Conservation (phyloP, 148 eudicot species). For the Gaultheria prostrata region DNA sequence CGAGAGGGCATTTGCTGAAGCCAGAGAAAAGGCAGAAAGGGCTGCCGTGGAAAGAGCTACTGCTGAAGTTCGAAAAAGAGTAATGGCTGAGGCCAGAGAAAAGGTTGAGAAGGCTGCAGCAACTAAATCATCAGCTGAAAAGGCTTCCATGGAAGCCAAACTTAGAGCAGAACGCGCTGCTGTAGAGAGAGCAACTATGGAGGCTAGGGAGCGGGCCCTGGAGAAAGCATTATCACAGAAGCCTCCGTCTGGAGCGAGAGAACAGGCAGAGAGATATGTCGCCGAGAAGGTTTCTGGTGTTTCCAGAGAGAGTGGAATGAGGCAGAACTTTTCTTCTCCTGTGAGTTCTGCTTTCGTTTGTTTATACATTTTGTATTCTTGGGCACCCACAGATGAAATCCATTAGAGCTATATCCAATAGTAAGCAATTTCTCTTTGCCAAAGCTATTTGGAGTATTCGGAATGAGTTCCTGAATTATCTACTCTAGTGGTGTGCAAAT, state of each 20-base stretch:
- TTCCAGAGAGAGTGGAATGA: constrained; percentile 29
- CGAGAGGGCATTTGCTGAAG: constrained; percentile 89
- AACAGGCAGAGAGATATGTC: constrained; percentile 32
- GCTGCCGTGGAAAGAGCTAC: constrained; percentile 84
- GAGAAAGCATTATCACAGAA: constrained; percentile 82
- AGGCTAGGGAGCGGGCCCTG: constrained; percentile 96
- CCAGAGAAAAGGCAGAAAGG: constrained; percentile 78
- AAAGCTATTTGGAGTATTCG: background rate
- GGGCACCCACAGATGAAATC: constrained; percentile 1
- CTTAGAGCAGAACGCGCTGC: constrained; percentile 92
- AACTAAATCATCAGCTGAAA: constrained; percentile 46
- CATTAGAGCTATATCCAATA: background rate
- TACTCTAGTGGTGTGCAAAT: background rate
- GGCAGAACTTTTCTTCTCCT: constrained; percentile 40
- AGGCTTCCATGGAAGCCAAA: constrained; percentile 67
- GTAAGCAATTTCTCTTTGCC: background rate
- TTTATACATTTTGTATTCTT: constrained; percentile 1
- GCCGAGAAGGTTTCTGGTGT: constrained; percentile 32
- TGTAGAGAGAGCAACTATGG: constrained; percentile 89
- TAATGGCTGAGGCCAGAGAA: constrained; percentile 52
- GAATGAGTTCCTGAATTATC: background rate
- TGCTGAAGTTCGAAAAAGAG: constrained; percentile 61
- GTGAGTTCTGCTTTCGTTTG: constrained; percentile 27
- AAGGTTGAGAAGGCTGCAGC: constrained; percentile 53
- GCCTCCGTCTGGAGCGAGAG: constrained; percentile 37